Evolutionary conservation across 2,329 filamentous ascomycete species (phyloP).

Genomic region (Berkeleyomyces rouxiae): DNA sequence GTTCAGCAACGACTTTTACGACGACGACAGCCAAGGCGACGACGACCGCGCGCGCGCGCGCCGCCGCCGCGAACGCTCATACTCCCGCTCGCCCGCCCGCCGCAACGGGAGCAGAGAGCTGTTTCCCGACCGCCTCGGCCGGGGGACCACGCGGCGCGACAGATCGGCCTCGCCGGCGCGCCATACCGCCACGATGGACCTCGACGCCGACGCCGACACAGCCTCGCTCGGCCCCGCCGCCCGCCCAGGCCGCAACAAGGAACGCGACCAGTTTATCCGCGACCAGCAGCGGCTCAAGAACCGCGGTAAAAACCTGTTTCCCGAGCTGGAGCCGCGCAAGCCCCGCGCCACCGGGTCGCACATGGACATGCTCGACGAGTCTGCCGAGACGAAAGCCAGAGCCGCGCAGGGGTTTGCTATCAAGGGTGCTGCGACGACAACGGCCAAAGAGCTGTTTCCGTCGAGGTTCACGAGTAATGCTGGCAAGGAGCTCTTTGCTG

Average conservation of each 20-base stretch:
- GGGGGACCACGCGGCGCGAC: slow-evolving; percentile 21
- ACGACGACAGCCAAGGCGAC: slow-evolving; percentile 45
- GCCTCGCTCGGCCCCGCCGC: no score
- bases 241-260: slow-evolving; percentile 20
- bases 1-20: slow-evolving; percentile 69
- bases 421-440: slow-evolving; percentile 4
- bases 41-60: slow-evolving; percentile 23
- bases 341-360: slow-evolving; percentile 15
- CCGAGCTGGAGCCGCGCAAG: slow-evolving; percentile 19
- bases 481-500: slow-evolving; percentile 53
- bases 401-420: slow-evolving; percentile 7
- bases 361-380: slow-evolving; percentile 4
- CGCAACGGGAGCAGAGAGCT: slow-evolving; percentile 43
- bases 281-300: slow-evolving; percentile 20
- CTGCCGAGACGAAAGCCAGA: neutral
- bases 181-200: no score
- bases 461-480: slow-evolving; percentile 27
- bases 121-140: slow-evolving; percentile 32
- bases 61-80: slow-evolving; percentile 19
- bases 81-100: slow-evolving; percentile 16
- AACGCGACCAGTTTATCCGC: slow-evolving; percentile 21
- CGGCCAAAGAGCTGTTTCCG: slow-evolving; percentile 14
- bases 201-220: no score
- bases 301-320: slow-evolving; percentile 25
- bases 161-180: slow-evolving; percentile 37